Percentiles rank a stretch among this genome's conserved stretches.
phyloP scores from a whole-genome alignment of 2,329 filamentous ascomycete genomes.

The Fusarium anthophilum region DNA sequence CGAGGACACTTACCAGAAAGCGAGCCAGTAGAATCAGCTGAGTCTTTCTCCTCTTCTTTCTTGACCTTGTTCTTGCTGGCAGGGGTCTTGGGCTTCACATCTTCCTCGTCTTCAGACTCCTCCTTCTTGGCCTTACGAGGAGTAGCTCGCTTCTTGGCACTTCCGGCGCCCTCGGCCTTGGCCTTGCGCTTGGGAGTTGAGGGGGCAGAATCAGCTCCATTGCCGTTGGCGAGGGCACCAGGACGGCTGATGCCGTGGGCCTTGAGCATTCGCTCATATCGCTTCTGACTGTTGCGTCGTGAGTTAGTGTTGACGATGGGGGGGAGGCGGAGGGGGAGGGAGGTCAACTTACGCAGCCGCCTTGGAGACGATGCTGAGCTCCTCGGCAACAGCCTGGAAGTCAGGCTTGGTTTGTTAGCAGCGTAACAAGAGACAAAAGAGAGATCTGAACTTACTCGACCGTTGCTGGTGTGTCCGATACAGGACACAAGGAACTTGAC shows the following conservation, averaged over 20 bases:
- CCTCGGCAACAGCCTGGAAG: slow-evolving; percentile 70
- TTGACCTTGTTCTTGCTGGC: slow-evolving; percentile 29
- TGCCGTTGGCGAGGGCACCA: slow-evolving; percentile 4
- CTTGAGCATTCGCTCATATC: slow-evolving; percentile 74
- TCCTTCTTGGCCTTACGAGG: slow-evolving; percentile 42
- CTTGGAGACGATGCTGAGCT: slow-evolving; percentile 70
- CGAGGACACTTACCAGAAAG: slow-evolving; percentile 30
- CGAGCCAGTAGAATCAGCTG: slow-evolving; percentile 16
- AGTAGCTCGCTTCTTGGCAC: slow-evolving; percentile 42
- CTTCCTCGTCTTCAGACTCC: slow-evolving; percentile 38
- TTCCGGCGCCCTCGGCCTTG: slow-evolving; percentile 27
- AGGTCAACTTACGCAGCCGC: slow-evolving; percentile 71
- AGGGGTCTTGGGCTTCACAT: slow-evolving; percentile 28
- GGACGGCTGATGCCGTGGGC: slow-evolving; percentile 57
- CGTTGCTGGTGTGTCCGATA: slow-evolving; percentile 67
- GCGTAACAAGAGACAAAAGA: neutral
- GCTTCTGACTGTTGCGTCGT: slow-evolving; percentile 63
- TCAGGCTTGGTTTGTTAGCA: slow-evolving; percentile 61
- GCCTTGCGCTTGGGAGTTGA: slow-evolving; percentile 46
- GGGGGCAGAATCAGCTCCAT: slow-evolving; percentile 4
- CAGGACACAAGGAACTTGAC: slow-evolving; percentile 74
- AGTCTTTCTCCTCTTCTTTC: slow-evolving; percentile 33
- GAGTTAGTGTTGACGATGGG: neutral
- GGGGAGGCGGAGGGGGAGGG: too few species aligned
- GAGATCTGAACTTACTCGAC: slow-evolving; percentile 59